These are phyloP conservation scores for Wickerhamiella brachini DNA, from an alignment of 805 yeast genomes.

Conservation along the genomic window DNA sequence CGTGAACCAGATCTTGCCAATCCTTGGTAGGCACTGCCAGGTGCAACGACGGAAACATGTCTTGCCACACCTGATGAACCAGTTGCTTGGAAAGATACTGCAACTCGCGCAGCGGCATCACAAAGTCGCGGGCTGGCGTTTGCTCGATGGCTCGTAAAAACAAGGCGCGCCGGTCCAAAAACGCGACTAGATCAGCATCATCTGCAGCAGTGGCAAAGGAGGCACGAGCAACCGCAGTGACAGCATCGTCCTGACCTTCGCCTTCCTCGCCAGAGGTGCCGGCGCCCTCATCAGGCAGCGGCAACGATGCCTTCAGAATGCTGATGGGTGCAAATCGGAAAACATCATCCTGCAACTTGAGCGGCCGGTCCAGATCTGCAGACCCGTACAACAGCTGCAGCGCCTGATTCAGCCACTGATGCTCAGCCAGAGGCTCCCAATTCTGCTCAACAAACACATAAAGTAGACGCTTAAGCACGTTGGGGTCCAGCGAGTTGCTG, in stretches of 20 bases:
- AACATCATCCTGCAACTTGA: slow-evolving; percentile 28
- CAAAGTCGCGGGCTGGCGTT: slow-evolving; percentile 43
- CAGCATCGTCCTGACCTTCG: slow-evolving; percentile 19
- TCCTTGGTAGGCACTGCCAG: slow-evolving; percentile 64
- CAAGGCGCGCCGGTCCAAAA: slow-evolving; percentile 17
- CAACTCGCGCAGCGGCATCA: slow-evolving; percentile 62
- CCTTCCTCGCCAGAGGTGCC: slow-evolving; percentile 12
- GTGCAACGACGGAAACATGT: slow-evolving; percentile 70
- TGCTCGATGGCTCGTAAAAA: slow-evolving; percentile 26
- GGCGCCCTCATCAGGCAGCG: slow-evolving; percentile 8
- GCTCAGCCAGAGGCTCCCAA: slow-evolving; percentile 91
- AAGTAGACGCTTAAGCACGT: slow-evolving; percentile 61
- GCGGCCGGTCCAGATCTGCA: slow-evolving; percentile 37
- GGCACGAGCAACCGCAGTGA: background rate
- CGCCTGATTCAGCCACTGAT: slow-evolving; percentile 91
- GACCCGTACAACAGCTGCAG: slow-evolving; percentile 74
- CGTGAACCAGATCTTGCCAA: slow-evolving; percentile 69
- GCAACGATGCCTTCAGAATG: slow-evolving; percentile 11
- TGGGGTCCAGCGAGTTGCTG: slow-evolving; percentile 63
- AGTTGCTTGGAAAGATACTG: slow-evolving; percentile 72
- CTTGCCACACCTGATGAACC: slow-evolving; percentile 72
- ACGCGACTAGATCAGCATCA: slow-evolving; percentile 23
- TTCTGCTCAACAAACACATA: slow-evolving; percentile 90
- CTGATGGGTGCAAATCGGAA: slow-evolving; percentile 21
- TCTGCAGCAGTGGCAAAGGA: background rate